Evolutionary conservation across 176 grass and related monocot genomes (phyloP), one percentile per base, ranked within the genome.

Genomic region (Zizania latifolia): DNA sequence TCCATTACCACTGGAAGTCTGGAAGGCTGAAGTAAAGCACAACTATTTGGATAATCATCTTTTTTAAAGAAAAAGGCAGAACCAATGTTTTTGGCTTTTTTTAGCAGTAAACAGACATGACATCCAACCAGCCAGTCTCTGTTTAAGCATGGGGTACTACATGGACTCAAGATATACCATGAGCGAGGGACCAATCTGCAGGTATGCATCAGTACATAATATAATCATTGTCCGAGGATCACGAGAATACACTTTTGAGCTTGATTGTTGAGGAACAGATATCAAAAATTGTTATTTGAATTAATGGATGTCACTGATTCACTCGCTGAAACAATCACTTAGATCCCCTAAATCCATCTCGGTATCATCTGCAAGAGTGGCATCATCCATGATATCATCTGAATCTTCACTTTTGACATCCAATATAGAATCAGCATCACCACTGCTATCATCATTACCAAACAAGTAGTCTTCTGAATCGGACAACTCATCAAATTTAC

Each of bases 301-400:
- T 58, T 34, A 59, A 79, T 13, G 50, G 67, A 26, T 65, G 22
- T 10, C 27, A 76, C 40, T 16, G 21, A 82, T 43, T 87, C 81
- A 74, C 39, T 78, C 67, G 59, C 63, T 65, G 41, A 81, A 85
- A 84, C 60, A 70, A 45, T 68, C 71, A 75, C 81, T 65, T 45
- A 86, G 40, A 71, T 79, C 60, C 14, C 66, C 77, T 55, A 77
- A 71, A 73, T 89, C 65, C 93, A 97, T 97, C 82, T 90, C 82
- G 62, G 72, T 58, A 74, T 81, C 82, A 71, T 90, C 87, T 21
- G 78, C 70, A 83, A 80, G 56, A 63, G 78, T 36, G 13, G 26
- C 28, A 48, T 62, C 78, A 70, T 81, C 68, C 33, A 88, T 81
- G 14, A 29, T 62, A 67, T 50, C 66, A 16, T 70, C 80, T 69